Evolutionary conservation across 306 rosid species (phyloP), one percentile per base, ranked within the genome.

Genomic region (Erythrophleum fordii): DNA sequence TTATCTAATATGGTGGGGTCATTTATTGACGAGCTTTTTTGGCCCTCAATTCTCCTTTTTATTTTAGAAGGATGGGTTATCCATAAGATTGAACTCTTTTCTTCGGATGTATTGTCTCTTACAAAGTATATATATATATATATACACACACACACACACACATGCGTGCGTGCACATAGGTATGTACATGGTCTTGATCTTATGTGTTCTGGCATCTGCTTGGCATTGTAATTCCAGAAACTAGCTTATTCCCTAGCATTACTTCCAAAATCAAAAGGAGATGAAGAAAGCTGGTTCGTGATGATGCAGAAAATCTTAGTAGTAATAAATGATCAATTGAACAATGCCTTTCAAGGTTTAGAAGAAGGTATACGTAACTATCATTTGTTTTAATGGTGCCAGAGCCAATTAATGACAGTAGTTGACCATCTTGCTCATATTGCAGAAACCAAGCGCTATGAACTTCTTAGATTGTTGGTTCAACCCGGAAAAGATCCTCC

Each of bases 211-310:
- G 45, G 41, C 41, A 22, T 74, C 77, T 85, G 72, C 75, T 84
- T 85, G 83, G 75, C 53, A 9, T 82, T 81, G 76, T 62, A 77
- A 60, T 72, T 85, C 76, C 92, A 96, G 99, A 96, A 92, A 88
- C 90, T 93, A 70, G 91, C 91, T 37, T 76, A 85, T 69, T 90
- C 93, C 85, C 89, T 96, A 39, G 97, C 97, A 56, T 81, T 90
- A 69, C 97, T 96, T 78, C 93, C 99, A 81, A 92, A 92, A 84
- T 87, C 97, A 26, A 89, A 72, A 89, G 97, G 93, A 73, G 94
- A 93, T 62, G 97, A 86, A 75, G 97, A 85, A 69, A 93, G 94
- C 88, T 96, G 98, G 99, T 87, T 87, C 70, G 56, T 88, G 83
- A 78, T 90, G 90, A 81, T 93, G 83, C 90, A 85, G 85, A 96